Evolutionary conservation across 345 rosid species (phyloP).

Genomic region (Linum trigynum): DNA sequence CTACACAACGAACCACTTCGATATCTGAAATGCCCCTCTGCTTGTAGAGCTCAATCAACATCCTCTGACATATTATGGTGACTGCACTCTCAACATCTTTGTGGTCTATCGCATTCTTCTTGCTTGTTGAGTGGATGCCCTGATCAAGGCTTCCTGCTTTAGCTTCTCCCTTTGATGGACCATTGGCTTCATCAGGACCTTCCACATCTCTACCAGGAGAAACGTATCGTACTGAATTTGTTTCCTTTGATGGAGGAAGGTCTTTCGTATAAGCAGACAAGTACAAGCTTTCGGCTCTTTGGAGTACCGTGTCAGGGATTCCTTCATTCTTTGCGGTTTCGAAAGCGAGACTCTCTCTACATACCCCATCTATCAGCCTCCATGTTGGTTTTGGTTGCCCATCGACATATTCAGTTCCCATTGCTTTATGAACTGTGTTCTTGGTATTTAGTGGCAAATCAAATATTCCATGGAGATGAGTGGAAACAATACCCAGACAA

Average conservation of each 20-base stretch:
- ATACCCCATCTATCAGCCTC: slow-evolving; percentile 78
- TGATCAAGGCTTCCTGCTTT: slow-evolving; percentile 16
- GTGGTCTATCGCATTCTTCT: slow-evolving; percentile 21
- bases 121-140: slow-evolving; percentile 21
- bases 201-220: slow-evolving; percentile 11
- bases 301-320: slow-evolving; percentile 55
- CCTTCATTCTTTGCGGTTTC: slow-evolving; percentile 97
- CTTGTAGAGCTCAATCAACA: slow-evolving; percentile 41
- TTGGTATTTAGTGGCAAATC: slow-evolving; percentile 54
- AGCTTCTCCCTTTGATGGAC: slow-evolving; percentile 12
- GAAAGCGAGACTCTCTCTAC: slow-evolving; percentile 95
- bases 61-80: slow-evolving; percentile 39
- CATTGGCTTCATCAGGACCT: slow-evolving; percentile 18
- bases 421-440: slow-evolving; percentile 57
- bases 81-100: slow-evolving; percentile 40
- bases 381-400: slow-evolving; percentile 86
- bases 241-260: slow-evolving; percentile 13
- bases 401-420: slow-evolving; percentile 62
- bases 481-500: slow-evolving; percentile 86
- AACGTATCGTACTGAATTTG: slow-evolving; percentile 13
- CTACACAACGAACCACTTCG: slow-evolving; percentile 33
- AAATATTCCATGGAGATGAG: slow-evolving; percentile 90
- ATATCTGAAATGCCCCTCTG: slow-evolving; percentile 25
- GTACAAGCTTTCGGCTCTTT: slow-evolving; percentile 82
- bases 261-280: slow-evolving; percentile 25